Conservation (phyloP, 2,329 filamentous ascomycete genomes). For the Colletotrichum cordylinicola region DNA sequence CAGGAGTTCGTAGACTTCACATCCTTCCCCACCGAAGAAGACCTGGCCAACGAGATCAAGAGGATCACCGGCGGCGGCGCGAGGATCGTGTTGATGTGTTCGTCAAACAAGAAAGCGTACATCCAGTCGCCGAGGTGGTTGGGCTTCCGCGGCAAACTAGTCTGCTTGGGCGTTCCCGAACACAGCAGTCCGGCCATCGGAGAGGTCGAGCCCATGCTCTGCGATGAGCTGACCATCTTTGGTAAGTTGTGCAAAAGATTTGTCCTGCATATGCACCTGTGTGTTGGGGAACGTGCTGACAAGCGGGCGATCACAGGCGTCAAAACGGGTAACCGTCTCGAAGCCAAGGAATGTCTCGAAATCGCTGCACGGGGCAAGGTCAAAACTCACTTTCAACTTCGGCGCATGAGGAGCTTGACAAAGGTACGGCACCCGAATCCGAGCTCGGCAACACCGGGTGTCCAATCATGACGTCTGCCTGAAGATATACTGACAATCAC, state of each 20-base stretch:
- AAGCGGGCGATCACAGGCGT: neutral
- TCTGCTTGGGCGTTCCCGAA: constrained; percentile 31
- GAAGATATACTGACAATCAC: neutral
- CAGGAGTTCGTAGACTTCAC: constrained; percentile 30
- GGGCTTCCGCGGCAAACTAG: constrained; percentile 31
- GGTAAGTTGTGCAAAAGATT: neutral
- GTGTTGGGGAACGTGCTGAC: neutral
- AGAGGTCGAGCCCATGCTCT: constrained; percentile 13
- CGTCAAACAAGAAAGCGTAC: constrained; percentile 27
- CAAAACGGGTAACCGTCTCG: constrained; percentile 20
- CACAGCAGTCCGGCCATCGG: neutral
- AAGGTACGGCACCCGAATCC: neutral
- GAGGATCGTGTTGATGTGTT: constrained; percentile 27
- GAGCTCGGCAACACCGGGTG: neutral
- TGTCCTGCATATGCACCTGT: neutral
- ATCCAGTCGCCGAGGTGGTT: constrained; percentile 27
- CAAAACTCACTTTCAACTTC: constrained; percentile 18
- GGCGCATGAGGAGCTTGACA: constrained; percentile 19
- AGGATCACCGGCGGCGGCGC: constrained; percentile 24
- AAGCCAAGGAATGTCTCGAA: constrained; percentile 21
- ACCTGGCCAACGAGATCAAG: constrained; percentile 11
- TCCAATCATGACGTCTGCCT: neutral
- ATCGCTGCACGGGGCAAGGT: constrained; percentile 16
- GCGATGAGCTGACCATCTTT: constrained; percentile 18
- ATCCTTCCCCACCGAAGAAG: constrained; percentile 17